Base-by-base conservation (phyloP, 345 rosid species). In the Pugionium cornutum region DNA sequence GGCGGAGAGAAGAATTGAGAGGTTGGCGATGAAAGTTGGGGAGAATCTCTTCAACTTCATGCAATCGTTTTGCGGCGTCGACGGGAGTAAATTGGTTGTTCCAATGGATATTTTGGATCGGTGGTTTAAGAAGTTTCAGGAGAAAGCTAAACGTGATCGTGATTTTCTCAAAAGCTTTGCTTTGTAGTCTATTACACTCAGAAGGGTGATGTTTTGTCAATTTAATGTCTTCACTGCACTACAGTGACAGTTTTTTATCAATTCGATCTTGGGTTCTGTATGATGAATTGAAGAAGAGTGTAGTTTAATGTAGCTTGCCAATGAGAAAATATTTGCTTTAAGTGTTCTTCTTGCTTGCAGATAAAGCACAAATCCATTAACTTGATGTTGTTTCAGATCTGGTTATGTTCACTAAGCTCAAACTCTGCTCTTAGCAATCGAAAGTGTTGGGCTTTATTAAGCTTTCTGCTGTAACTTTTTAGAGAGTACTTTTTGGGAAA, bases 61-160 rank as follows among this genome's bases (percentile, higher is more conserved):
- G 98, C 98, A 92, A 76, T 92, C 98, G 27, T 92, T 92, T 50
- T 92, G 97, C 57, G 96, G 96, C 4, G 84, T 85, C 10, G 97
- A 92, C 64, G 96, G 96, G 32, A 84, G 81, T 73, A 89, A 73
- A 59, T 75, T 89, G 81, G 79, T 92, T 40, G 98, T 92, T 50
- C 97, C 98, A 2, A 88, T 84, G 91, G 98, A 92, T 76, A 92
- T 92, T 39, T 71, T 92, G 75, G 97, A 92, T 58, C 83, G 97
- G 28, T 89, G 98, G 98, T 92, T 92, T 66, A 89, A 86, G 75
- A 92, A 92, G 83, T 92, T 92, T 65, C 97, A 86, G 68, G 97
- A 89, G 66, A 81, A 77, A 72, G 89, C 97, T 7, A 92, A 86
- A 75, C 89, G 97, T 36, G 98, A 92, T 63, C 91, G 91, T n/a